These are phyloP conservation scores for Dactylonectria macrodidyma DNA, from an alignment of 2,329 filamentous ascomycete species.

Conservation along the genomic window DNA sequence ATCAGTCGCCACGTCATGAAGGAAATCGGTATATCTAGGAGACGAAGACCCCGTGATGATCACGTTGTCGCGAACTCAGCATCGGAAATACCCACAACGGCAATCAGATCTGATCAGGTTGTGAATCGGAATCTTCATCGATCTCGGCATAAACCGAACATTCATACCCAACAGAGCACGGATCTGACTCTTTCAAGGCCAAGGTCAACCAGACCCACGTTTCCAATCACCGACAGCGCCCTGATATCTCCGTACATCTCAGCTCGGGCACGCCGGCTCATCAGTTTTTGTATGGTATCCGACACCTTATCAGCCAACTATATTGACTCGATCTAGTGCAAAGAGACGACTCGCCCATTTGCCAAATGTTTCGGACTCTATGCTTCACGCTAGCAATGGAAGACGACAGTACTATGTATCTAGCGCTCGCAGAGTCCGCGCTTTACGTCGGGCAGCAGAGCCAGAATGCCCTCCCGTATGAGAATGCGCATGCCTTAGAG, in stretches of 20 bases:
- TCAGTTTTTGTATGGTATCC: background rate
- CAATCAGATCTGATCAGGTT: background rate
- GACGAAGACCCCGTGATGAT: background rate
- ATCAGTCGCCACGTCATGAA: slow-evolving; percentile 35
- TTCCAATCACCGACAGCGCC: background rate
- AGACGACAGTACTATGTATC: background rate
- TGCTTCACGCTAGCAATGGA: slow-evolving; percentile 7
- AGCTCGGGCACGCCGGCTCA: background rate
- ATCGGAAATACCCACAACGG: background rate
- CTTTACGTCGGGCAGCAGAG: background rate
- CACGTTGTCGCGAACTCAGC: background rate
- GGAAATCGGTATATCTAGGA: slow-evolving; percentile 9
- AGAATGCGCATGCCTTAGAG: background rate
- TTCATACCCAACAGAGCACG: background rate
- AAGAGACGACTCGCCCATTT: slow-evolving; percentile 2
- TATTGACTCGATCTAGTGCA: background rate
- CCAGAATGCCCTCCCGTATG: too few relatives aligned
- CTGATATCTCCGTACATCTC: background rate
- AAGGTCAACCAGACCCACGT: background rate
- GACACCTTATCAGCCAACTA: background rate
- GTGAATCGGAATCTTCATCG: background rate
- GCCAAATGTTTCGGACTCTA: background rate
- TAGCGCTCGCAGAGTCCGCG: slow-evolving; percentile 4
- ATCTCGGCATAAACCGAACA: background rate
- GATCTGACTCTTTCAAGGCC: background rate